Evolutionary conservation across 176 grass and related monocot genomes (phyloP), one percentile per base, ranked within the genome.

Genomic region (Carex pumila): DNA sequence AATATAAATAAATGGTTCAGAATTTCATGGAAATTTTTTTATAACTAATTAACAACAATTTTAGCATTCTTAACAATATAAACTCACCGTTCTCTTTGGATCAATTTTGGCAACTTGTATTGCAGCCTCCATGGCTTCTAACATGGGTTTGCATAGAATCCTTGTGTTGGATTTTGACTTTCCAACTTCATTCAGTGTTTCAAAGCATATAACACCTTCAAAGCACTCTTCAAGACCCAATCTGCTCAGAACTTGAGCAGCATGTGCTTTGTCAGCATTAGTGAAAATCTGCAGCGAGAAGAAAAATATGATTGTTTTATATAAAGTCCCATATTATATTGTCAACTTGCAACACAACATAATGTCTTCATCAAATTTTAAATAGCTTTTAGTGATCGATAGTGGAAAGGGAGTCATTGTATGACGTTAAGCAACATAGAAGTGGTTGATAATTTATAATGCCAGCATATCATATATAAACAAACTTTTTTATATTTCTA

Each of bases 201-300:
- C 96, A 86, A 99, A 99, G 83, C 91, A 95, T 82, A 99, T 88
- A 74, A 93, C n/a, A 7, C 92, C 96, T 58, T 95, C 88, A 81
- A 95, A 99, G 89, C 96, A 99, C 21, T 93, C 89, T 86, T 99
- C 88, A 8, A 99, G 89, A 1, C 93, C 93, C 34, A 99, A 85
- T 84, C 71, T 92, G 60, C 89, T 80, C 68, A 99, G 88, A 64
- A 92, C 89, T 25, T 66, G 83, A 3, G 80, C 79, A 13, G 89
- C 93, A 32, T 99, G 96, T 0, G 88, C 91, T 71, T 92, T 84
- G 83, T 99, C 93, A 19, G 93, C 85, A 83, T 99, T 98, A 47
- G 93, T 99, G 83, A 99, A 99, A 70, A 99, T 90, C 93, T 98
- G 83, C 52, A 75, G 22, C 13, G 29, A 77, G 50, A 72, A 9